Evolutionary conservation across 768 basidiomycete genomes (phyloP).

Genomic region (Pleurotus djamor): DNA sequence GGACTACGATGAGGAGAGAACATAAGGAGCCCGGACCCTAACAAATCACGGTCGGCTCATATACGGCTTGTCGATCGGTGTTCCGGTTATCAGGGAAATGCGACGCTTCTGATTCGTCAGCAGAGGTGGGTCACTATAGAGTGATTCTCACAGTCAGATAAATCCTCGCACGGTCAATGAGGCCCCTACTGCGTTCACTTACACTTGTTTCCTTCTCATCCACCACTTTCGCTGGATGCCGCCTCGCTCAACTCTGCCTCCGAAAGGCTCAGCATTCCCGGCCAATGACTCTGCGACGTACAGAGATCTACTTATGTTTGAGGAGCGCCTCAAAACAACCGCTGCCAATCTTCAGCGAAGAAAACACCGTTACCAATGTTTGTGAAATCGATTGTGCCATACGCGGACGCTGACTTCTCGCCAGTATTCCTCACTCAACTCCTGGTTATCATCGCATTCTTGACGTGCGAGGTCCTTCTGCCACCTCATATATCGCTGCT

Average conservation of each 20-base stretch:
- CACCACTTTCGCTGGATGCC: constrained; percentile 1
- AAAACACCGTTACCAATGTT: constrained; percentile 83
- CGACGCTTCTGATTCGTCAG: neutral
- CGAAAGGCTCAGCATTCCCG: constrained; percentile 41
- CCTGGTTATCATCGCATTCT: constrained; percentile 62
- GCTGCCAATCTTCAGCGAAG: constrained; percentile 77
- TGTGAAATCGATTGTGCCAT: constrained; percentile 19
- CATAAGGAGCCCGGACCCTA: neutral
- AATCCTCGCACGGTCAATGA: neutral
- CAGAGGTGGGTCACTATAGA: neutral
- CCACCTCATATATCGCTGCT: constrained; percentile 62
- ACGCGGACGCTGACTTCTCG: neutral
- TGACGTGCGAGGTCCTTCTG: constrained; percentile 75
- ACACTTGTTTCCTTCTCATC: neutral
- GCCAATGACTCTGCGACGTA: constrained; percentile 78
- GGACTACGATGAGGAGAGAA: neutral
- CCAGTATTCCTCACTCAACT: constrained; percentile 78
- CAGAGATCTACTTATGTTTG: constrained; percentile 87
- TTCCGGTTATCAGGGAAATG: neutral
- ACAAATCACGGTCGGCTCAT: neutral
- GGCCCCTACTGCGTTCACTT: neutral
- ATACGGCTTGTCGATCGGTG: neutral
- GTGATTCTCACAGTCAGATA: neutral
- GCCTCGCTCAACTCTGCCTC: constrained; percentile 31
- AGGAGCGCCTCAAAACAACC: constrained; percentile 95